These are phyloP conservation scores for Sistotremastrum suecicum DNA, from an alignment of 768 basidiomycete species.

Conservation along the genomic window DNA sequence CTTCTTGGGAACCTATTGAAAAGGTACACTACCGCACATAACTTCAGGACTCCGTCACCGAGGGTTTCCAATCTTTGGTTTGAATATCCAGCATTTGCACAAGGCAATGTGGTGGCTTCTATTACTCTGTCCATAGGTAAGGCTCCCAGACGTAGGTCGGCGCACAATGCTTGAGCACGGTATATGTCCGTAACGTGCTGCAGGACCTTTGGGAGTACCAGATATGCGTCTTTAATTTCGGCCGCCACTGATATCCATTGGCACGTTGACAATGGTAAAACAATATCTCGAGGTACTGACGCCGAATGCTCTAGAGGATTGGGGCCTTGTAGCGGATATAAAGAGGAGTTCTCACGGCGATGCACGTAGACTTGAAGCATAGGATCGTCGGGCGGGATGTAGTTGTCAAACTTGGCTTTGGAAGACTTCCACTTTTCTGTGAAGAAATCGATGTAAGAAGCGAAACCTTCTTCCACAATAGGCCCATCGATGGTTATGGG, in stretches of 20 bases:
- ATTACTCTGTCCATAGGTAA: slow-evolving; percentile 43
- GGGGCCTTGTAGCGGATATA: slow-evolving; percentile 19
- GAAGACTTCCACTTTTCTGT: slow-evolving; percentile 33
- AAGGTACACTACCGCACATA: slow-evolving; percentile 61
- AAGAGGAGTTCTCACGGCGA: slow-evolving; percentile 26
- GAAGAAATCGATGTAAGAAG: slow-evolving; percentile 51
- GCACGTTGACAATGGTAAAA: slow-evolving; percentile 21
- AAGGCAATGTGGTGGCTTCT: slow-evolving; percentile 67
- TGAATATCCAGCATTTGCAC: slow-evolving; percentile 45
- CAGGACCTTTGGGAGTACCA: slow-evolving; percentile 50
- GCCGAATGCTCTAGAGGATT: slow-evolving; percentile 9
- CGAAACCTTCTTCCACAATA: slow-evolving; percentile 30
- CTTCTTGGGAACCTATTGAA: slow-evolving; percentile 63
- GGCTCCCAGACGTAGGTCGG: slow-evolving; percentile 45
- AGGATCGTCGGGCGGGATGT: slow-evolving; percentile 41
- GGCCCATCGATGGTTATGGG: slow-evolving; percentile 36
- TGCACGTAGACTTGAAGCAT: slow-evolving; percentile 42
- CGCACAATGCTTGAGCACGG: slow-evolving; percentile 37
- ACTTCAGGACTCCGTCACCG: slow-evolving; percentile 71
- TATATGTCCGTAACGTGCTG: slow-evolving; percentile 53
- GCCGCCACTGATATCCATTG: slow-evolving; percentile 39
- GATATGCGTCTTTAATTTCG: slow-evolving; percentile 35
- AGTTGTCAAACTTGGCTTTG: slow-evolving; percentile 22
- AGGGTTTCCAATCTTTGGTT: slow-evolving; percentile 83
- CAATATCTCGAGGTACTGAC: slow-evolving; percentile 13